phyloP scores from a whole-genome alignment of 2,329 filamentous ascomycete genomes.

The Stenocarpella maydis region DNA sequence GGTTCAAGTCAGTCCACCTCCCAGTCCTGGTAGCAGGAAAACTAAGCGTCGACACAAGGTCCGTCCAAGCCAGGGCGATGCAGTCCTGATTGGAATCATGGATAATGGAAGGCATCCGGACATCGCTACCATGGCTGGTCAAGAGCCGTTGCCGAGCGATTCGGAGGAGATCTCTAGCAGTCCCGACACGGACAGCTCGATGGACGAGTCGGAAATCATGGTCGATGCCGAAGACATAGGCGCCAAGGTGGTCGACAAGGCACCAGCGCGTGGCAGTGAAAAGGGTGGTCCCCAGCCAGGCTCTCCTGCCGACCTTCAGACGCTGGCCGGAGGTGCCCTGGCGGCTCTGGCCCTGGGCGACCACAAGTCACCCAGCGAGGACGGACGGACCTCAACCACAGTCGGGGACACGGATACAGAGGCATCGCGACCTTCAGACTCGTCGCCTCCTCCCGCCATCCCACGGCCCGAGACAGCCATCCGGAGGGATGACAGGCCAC shows the following conservation, averaged over 20 bases:
- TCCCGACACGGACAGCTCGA: slow-evolving; percentile 27
- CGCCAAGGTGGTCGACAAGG: slow-evolving; percentile 16
- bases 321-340: slow-evolving; percentile 45
- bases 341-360: slow-evolving; percentile 37
- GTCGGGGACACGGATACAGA: slow-evolving; percentile 35
- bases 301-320: slow-evolving; percentile 42
- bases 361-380: slow-evolving; percentile 33
- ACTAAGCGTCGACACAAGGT: slow-evolving; percentile 63
- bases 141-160: slow-evolving; percentile 57
- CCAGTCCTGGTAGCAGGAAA: slow-evolving; percentile 52
- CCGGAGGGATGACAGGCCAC: slow-evolving; percentile 31
- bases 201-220: slow-evolving; percentile 25
- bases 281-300: slow-evolving; percentile 25
- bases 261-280: neutral
- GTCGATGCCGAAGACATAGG: slow-evolving; percentile 40
- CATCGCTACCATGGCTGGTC: slow-evolving; percentile 66
- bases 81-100: slow-evolving; percentile 72
- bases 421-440: slow-evolving; percentile 5
- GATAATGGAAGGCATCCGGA: slow-evolving; percentile 70
- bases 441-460: slow-evolving; percentile 12
- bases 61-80: slow-evolving; percentile 67
- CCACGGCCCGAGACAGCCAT: slow-evolving; percentile 24
- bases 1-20: slow-evolving; percentile 54
- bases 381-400: slow-evolving; percentile 38
- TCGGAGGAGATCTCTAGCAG: slow-evolving; percentile 38